Conservation (phyloP, 192 early-diverging fungal species). For the Phlyctochytrium arcticum region DNA sequence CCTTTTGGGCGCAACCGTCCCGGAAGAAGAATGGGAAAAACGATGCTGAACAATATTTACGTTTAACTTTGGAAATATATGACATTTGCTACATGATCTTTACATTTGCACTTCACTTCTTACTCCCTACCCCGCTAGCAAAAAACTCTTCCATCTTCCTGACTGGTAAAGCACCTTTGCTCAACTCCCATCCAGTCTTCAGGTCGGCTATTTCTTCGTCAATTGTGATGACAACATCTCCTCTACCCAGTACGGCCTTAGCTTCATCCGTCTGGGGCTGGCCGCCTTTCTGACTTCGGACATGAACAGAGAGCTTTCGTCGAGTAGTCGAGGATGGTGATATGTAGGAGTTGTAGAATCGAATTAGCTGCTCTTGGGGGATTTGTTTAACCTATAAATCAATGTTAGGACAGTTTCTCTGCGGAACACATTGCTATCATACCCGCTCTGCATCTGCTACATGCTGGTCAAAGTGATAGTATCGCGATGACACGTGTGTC, state of each 20-base stretch:
- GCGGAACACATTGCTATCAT: conserved; percentile 7
- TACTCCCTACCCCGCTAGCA: not conserved
- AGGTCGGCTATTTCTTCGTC: conserved; percentile 14
- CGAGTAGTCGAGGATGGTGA: conserved; percentile 43
- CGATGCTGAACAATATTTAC: too few relatives aligned
- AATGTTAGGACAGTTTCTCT: not conserved
- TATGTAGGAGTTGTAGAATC: conserved; percentile 61
- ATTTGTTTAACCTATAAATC: conserved; percentile 20
- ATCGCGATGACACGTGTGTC: conserved; percentile 60
- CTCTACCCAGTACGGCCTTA: not conserved
- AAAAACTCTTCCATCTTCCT: conserved; percentile 3
- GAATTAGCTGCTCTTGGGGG: conserved; percentile 42
- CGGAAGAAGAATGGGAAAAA: not conserved
- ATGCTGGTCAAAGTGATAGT: conserved; percentile 79
- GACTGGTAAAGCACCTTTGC: conserved; percentile 4
- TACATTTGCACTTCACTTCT: not conserved
- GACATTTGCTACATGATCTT: not conserved
- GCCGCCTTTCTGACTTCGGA: conserved; percentile 23
- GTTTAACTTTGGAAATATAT: too few relatives aligned
- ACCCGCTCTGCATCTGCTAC: conserved; percentile 61
- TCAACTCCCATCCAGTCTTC: conserved; percentile 17
- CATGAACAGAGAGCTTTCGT: conserved; percentile 66
- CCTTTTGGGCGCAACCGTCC: not conserved
- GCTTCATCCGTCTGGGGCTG: not conserved
- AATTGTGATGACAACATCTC: not conserved